Evolutionary conservation across 805 yeast species (phyloP).

Genomic region (Wickerhamomyces strasburgensis): DNA sequence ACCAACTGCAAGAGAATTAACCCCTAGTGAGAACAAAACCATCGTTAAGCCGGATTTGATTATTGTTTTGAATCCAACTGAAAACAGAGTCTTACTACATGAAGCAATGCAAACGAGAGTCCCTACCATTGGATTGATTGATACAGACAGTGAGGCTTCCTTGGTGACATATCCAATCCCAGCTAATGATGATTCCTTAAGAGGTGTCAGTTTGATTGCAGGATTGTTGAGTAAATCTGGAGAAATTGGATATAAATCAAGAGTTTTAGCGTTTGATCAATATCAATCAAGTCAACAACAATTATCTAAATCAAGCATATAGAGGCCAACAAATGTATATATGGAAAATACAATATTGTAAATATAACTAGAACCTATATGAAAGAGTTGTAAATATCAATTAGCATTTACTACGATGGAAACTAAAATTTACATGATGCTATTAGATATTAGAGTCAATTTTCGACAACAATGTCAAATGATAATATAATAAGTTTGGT

Average conservation of each 20-base stretch:
- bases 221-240: conserved; percentile 88
- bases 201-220: conserved; percentile 72
- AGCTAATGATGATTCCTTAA: conserved; percentile 86
- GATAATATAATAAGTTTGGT: too few relatives aligned
- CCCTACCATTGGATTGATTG: conserved; percentile 91
- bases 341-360: too few relatives aligned
- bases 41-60: conserved; percentile 85
- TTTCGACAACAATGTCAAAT: too few relatives aligned
- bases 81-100: conserved; percentile 69
- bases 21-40: conserved; percentile 42
- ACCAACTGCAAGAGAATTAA: conserved; percentile 56
- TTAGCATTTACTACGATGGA: too few relatives aligned
- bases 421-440: too few relatives aligned
- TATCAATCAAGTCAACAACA: not conserved
- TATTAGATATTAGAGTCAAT: too few relatives aligned
- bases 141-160: conserved; percentile 89
- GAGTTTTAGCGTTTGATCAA: conserved; percentile 15
- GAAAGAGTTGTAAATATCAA: not conserved
- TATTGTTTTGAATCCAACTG: conserved; percentile 81
- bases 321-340: too few relatives aligned
- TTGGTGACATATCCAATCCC: conserved; percentile 92
- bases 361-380: too few relatives aligned
- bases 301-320: too few relatives aligned
- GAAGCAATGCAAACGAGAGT: conserved; percentile 81
- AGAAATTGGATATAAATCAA: conserved; percentile 56